Evolutionary conservation across 1,284 basidiomycete species (phyloP).

Genomic region (Sutorius eximius): DNA sequence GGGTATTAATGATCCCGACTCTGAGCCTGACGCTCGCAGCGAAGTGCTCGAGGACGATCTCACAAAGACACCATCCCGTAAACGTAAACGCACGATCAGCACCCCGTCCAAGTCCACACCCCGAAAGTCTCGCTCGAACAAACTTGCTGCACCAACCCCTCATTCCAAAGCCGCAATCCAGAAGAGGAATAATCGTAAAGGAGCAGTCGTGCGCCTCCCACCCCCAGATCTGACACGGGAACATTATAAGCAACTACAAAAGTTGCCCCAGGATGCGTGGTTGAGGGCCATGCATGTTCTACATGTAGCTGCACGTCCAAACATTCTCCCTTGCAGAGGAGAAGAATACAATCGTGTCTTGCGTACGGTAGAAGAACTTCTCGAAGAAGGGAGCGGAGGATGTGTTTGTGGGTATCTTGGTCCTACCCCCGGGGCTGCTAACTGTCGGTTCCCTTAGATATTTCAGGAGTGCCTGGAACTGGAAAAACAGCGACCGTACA

Average conservation of each 20-base stretch:
- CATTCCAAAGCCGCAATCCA: conserved; percentile 63
- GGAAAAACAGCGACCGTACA: conserved; percentile 99
- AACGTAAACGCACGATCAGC: conserved; percentile 34
- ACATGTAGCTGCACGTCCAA: conserved; percentile 93
- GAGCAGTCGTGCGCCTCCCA: conserved; percentile 37
- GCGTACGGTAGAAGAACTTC: conserved; percentile 77
- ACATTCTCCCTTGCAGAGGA: conserved; percentile 87
- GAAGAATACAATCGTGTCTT: conserved; percentile 83
- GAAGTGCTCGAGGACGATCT: conserved; percentile 15
- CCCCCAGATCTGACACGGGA: conserved; percentile 37
- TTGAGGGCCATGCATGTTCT: conserved; percentile 83
- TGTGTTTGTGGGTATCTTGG: conserved; percentile 78
- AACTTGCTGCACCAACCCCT: conserved; percentile 58
- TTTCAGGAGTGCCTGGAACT: conserved; percentile 96
- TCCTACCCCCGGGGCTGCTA: not conserved
- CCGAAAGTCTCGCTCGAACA: conserved; percentile 30
- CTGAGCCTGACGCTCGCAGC: conserved; percentile 9
- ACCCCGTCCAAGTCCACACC: conserved; percentile 34
- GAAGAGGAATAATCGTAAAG: conserved; percentile 38
- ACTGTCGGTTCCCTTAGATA: conserved; percentile 55
- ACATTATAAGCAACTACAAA: conserved; percentile 40
- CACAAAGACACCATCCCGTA: conserved; percentile 41
- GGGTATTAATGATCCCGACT: not conserved
- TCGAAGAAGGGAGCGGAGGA: conserved; percentile 92
- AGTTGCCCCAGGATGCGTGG: conserved; percentile 74